Base-by-base conservation (phyloP, 352 stramenopile genomes). In the Globisporangium irregulare region DNA sequence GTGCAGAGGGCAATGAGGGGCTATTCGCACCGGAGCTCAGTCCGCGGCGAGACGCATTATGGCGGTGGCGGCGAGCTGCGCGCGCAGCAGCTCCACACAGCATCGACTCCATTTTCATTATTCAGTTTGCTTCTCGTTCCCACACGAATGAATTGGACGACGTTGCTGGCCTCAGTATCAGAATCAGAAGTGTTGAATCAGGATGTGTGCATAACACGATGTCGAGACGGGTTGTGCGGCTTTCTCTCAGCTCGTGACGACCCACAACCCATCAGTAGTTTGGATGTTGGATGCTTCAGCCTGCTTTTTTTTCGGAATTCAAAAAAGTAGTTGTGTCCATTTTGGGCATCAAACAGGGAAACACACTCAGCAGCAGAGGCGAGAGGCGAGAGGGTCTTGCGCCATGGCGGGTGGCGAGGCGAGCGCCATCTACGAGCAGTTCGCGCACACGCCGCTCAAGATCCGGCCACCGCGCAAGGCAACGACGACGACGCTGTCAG, bases 361-460 rank as follows among this genome's bases (percentile, higher is more conserved):
- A 20, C 22, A n/a, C 29, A 7, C 36, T 43, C 36, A 43, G 38
- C 41, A 22, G 22, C 5, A 46, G 18, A 57, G 48, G 15, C 38
- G 24, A 36, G 32, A 38, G 32, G 29, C 51, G 32, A 46, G 12
- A 46, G 38, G 29, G 15, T 18, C 7, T 29, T 43, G 60, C 32
- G 43, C 15, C 63, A 82, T 82, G 75, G 60, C 66, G 29, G 68
- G 75, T 46, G 59, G 69, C 59, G 69, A 66, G 12, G 76, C 72
- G 69, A 68, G 67, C 54, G 67, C 62, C 22, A 77, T 86, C 41
- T 86, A 86, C 68, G 64, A 75, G 69, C 78, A 72, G 36, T 86
- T 86, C 59, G 58, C 80, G 64, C 69, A 69, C 62, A 77, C 74
- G n/a, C 78, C 78, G 38, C 72, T 86, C 60, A 76, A 77, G 53